A percentile compares a stretch with the other conserved stretches of the same genome.
Conservation (phyloP, 1,284 basidiomycete genomes). For the Pterulicium gracile region DNA sequence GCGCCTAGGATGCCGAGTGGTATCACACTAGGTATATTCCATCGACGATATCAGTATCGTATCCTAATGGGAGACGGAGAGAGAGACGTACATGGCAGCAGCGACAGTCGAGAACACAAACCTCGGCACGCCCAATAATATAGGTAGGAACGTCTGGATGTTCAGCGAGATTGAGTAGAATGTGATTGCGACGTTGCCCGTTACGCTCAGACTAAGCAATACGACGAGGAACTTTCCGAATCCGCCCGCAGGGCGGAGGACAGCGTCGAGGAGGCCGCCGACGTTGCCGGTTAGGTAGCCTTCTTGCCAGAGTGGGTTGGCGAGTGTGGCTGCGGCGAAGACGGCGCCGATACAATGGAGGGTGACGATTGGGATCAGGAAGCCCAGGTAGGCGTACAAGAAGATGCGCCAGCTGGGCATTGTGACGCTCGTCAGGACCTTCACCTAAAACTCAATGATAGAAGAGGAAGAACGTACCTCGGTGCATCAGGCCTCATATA, state of each 20-base stretch:
- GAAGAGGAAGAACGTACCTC: constrained; percentile 25
- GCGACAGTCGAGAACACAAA: constrained; percentile 80
- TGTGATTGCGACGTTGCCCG: constrained; percentile 77
- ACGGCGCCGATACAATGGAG: constrained; percentile 74
- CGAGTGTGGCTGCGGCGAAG: constrained; percentile 42
- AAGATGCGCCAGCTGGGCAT: constrained; percentile 55
- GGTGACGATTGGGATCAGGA: constrained; percentile 56
- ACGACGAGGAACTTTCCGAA: constrained; percentile 87
- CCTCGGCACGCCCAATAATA: constrained; percentile 59
- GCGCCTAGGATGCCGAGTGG: constrained; percentile 61
- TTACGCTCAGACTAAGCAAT: constrained; percentile 70
- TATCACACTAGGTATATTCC: constrained; percentile 23
- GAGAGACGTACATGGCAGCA: constrained; percentile 57
- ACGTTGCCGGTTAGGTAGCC: constrained; percentile 53
- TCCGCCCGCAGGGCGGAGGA: constrained; percentile 57
- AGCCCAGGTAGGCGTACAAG: constrained; percentile 62
- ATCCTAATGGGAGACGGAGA: constrained; percentile 1
- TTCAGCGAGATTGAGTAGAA: constrained; percentile 81
- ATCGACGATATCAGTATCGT: not conserved
- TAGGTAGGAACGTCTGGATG: constrained; percentile 71
- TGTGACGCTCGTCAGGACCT: constrained; percentile 3
- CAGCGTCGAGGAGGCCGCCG: constrained; percentile 66
- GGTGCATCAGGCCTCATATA: constrained; percentile 51
- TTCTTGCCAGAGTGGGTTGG: constrained; percentile 58
- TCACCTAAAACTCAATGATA: not conserved